Conservation (phyloP, 1,139 yeast genomes). For the Hanseniaspora sp. region DNA sequence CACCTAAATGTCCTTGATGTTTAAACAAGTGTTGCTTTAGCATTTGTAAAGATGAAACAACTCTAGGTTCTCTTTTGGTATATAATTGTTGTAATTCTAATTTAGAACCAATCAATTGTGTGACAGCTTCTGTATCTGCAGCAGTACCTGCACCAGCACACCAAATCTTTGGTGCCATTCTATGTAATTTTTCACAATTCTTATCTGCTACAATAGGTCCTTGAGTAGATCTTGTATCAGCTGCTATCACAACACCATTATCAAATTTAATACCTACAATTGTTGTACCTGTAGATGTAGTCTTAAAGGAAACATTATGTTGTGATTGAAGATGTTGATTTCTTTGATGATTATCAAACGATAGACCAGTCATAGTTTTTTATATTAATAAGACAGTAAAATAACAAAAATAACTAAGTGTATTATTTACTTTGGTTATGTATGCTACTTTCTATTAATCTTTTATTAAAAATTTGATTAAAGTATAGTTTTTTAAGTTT, state of each 20-base stretch:
- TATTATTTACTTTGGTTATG: neutral
- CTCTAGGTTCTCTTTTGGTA: slow-evolving; percentile 80
- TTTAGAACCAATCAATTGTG: slow-evolving; percentile 82
- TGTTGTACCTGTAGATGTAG: slow-evolving; percentile 96
- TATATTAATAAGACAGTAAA: neutral
- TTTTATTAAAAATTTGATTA: too few species aligned
- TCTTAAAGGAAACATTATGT: slow-evolving; percentile 70
- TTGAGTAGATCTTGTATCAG: slow-evolving; percentile 95
- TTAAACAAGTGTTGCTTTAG: slow-evolving; percentile 90
- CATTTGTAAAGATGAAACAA: slow-evolving; percentile 84
- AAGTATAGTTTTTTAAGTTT: neutral
- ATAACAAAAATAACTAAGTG: neutral
- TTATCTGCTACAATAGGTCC: slow-evolving; percentile 96
- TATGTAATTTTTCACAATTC: slow-evolving; percentile 90
- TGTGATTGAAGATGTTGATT: slow-evolving; percentile 58
- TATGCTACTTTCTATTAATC: too few species aligned
- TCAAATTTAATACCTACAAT: slow-evolving; percentile 90
- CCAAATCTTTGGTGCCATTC: slow-evolving; percentile 90
- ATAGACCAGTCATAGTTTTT: slow-evolving; percentile 65
- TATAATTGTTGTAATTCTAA: slow-evolving; percentile 78
- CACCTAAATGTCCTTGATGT: slow-evolving; percentile 95
- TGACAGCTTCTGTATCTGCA: slow-evolving; percentile 98
- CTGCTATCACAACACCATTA: slow-evolving; percentile 94
- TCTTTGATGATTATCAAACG: slow-evolving; percentile 87
- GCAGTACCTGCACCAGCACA: slow-evolving; percentile 99